These are phyloP conservation scores for Pyronema domesticum DNA, from an alignment of 495 filamentous ascomycete species.

Conservation along the genomic window DNA sequence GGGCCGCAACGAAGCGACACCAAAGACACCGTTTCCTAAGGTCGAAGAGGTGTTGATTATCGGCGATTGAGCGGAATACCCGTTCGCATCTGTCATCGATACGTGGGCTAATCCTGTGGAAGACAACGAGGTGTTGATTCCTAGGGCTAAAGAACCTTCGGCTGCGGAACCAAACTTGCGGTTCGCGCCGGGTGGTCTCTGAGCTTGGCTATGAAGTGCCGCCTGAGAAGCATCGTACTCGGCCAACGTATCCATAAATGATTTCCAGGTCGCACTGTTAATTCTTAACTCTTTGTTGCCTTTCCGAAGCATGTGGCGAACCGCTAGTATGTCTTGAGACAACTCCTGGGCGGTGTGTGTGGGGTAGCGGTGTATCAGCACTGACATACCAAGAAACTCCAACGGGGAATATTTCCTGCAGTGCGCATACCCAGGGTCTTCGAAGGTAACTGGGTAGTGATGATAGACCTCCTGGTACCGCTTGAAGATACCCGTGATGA, in stretches of 20 bases:
- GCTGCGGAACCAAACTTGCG: not conserved
- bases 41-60: no score
- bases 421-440: constrained; percentile 16
- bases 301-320: constrained; percentile 27
- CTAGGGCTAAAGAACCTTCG: not conserved
- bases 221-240: constrained; percentile 16
- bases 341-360: constrained; percentile 26
- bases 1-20: no score
- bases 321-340: constrained; percentile 27
- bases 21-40: no score
- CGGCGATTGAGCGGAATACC: no score
- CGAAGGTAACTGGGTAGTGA: constrained; percentile 20
- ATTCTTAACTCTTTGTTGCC: constrained; percentile 28
- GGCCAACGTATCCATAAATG: constrained; percentile 27
- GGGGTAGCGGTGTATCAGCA: constrained; percentile 29
- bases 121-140: not conserved
- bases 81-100: no score
- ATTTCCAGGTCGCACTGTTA: constrained; percentile 28
- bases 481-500: constrained; percentile 12
- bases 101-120: no score
- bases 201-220: constrained; percentile 1
- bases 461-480: constrained; percentile 16
- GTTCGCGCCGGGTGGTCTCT: not conserved
- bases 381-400: constrained; percentile 29
- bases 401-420: constrained; percentile 31